These are phyloP conservation scores for Nemania diffusa DNA, from an alignment of 2,329 filamentous ascomycete genomes.

Conservation along the genomic window DNA sequence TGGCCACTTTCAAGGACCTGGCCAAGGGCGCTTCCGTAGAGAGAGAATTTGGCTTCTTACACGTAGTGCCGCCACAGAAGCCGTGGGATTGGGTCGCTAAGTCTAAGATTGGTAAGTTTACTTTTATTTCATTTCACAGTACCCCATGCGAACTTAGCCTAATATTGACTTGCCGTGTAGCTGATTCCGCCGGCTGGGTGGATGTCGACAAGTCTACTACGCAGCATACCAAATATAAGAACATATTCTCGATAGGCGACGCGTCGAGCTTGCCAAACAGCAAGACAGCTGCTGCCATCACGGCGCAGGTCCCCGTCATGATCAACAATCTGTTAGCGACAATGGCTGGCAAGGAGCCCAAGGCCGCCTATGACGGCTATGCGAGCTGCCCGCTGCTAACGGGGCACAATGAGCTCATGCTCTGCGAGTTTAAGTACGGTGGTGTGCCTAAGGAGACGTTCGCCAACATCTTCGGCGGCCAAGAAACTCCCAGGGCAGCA, in stretches of 20 bases:
- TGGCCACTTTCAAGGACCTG: constrained; percentile 51
- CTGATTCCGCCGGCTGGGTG: constrained; percentile 49
- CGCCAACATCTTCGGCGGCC: constrained; percentile 49
- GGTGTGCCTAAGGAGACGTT: constrained; percentile 60
- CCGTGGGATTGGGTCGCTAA: constrained; percentile 50
- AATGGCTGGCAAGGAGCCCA: constrained; percentile 50
- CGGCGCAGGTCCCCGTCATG: constrained; percentile 56
- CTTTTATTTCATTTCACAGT: background rate
- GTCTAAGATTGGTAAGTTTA: constrained; percentile 51
- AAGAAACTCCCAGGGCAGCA: constrained; percentile 52
- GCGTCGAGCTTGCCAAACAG: constrained; percentile 54
- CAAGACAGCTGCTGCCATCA: constrained; percentile 59
- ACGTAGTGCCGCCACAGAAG: constrained; percentile 52
- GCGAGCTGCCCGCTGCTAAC: constrained; percentile 59
- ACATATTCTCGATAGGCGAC: constrained; percentile 55
- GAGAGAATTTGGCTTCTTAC: constrained; percentile 51
- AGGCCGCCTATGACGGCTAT: constrained; percentile 56
- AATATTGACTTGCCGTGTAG: constrained; percentile 66
- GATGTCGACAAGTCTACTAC: constrained; percentile 51
- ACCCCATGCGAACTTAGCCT: constrained; percentile 3
- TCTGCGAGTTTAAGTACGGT: constrained; percentile 61
- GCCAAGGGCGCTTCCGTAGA: constrained; percentile 48
- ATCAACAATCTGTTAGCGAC: constrained; percentile 54
- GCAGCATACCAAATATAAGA: constrained; percentile 51
- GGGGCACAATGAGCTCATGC: constrained; percentile 57